A percentile compares a stretch with the other conserved stretches of the same genome.
These are phyloP conservation scores for Russula lepida DNA, from an alignment of 768 basidiomycete genomes.

Conservation along the genomic window DNA sequence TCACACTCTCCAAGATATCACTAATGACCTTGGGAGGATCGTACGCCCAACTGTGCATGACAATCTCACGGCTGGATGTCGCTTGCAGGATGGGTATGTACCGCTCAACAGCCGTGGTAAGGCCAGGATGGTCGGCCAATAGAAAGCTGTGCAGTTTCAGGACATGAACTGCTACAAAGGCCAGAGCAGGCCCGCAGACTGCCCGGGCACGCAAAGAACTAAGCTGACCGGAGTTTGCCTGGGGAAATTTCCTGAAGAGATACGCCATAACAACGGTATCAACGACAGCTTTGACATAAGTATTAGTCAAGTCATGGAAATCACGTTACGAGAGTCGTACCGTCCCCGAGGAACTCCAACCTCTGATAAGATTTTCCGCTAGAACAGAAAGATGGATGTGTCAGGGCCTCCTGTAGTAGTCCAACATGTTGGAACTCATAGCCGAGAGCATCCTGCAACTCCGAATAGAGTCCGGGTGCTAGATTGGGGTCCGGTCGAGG, in stretches of 20 bases:
- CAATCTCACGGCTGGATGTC: conserved; percentile 50
- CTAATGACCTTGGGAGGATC: conserved; percentile 82
- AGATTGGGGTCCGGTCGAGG: conserved; percentile 28
- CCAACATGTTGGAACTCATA: conserved; percentile 60
- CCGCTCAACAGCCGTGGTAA: conserved; percentile 53
- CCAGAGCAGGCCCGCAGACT: conserved; percentile 67
- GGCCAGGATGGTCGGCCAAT: conserved; percentile 58
- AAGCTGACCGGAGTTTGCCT: conserved; percentile 69
- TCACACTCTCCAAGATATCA: conserved; percentile 77
- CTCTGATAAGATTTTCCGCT: conserved; percentile 69
- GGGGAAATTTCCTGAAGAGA: conserved; percentile 59
- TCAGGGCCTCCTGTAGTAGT: conserved; percentile 70
- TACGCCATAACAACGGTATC: conserved; percentile 66
- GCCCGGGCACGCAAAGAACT: conserved; percentile 61
- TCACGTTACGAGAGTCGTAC: conserved; percentile 35
- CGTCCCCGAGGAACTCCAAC: conserved; percentile 84
- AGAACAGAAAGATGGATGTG: conserved; percentile 67
- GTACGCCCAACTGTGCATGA: conserved; percentile 66
- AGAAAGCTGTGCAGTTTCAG: conserved; percentile 63
- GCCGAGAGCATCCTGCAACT: conserved; percentile 55
- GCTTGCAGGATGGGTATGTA: conserved; percentile 53
- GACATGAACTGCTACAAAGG: conserved; percentile 54
- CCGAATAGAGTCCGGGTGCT: conserved; percentile 40
- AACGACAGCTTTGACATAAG: conserved; percentile 44
- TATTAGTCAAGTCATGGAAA: not conserved